Evolutionary conservation across 805 yeast species (phyloP), one percentile per base, ranked within the genome.

Genomic region (Candida nanaspora): DNA sequence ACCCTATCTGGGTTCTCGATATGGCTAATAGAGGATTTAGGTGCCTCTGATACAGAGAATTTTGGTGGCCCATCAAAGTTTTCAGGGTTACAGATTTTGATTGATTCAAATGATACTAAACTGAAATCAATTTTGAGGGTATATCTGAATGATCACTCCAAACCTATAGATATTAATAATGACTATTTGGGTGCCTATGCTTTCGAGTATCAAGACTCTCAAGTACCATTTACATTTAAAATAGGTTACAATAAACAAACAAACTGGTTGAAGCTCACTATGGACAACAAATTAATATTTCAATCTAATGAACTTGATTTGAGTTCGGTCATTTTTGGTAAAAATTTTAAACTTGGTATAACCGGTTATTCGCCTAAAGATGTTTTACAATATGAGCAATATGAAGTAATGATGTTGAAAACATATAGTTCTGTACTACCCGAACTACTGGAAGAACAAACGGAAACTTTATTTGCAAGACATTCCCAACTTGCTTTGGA

Each of bases 271-370:
- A 80, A 81, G 48, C 69, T 83, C n/a, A 86, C 84, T 46, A 63
- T 82, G 38, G 86, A 84, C 58, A 84, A 84, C 56, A 76, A 72
- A 49, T 66, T 84, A 42, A 79, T 88, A 53, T 76, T 83, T 59
- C 78, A 78, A 57, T 79, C 88, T 0, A 72, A 75, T 43, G 59
- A 74, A 41, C 63, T 83, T 29, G 53, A 59, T 28, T 53, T 83
- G 16, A 75, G 75, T 26, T 40, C 51, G 3, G 22, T 57, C 10
- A 45, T 56, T 6, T 42, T 47, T 18, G 47, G 54, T 1, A 48
- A 62, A 11, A 60, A 64, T 27, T 66, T 72, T 44, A 67, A 61
- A 37, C 43, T 82, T 36, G 87, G 87, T 43, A 61, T 75, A 5
- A 63, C 80, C 27, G 84, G 81, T 2, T 52, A 52, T 16, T 62